Base-by-base conservation (phyloP, 805 yeast genomes). In the Kodamaea jinghongensis region DNA sequence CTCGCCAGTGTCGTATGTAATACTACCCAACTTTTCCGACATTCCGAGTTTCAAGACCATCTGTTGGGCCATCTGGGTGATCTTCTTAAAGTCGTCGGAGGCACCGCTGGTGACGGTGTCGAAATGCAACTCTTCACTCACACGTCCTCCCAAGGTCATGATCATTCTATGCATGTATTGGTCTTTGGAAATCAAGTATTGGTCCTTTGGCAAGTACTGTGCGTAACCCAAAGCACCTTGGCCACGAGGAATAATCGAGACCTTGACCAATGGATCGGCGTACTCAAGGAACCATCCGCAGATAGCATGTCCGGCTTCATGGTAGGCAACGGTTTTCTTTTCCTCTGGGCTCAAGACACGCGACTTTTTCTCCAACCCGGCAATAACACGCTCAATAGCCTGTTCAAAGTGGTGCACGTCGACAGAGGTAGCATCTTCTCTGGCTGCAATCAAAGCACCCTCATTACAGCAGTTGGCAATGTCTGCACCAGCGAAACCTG, bases 221-320 rank as follows among this genome's bases (percentile, higher is more conserved):
- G 97, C 96, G 60, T 90, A 89, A n/a, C 97, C 97, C 41, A 89
- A 70, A 10, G 96, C 96, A 36, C 96, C 96, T 61, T 85, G 86
- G 15, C 96, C 96, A 62, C 96, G 79, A 42, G 97, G 97, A 46
- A 89, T 86, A 50, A 89, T 89, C 14, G 95, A 84, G n/a, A 89
- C 96, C 63, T 89, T 89, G 43, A 90, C 76, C 44, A 89, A 68
- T 6, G 97, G 97, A 60, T 89, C 96, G 8, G 97, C 96, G 65
- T 68, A 80, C 64, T 81, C 77, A 56, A 89, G 71, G 58, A 71
- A 87, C 97, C 96, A 90, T 15, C 96, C 97, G 64, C 96, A 86
- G 35, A 89, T 83, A 3, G 97, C 97, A 61, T 89, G 97, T 0
- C 97, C 97, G 2, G 97, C 97, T 65, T 89, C 97, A 62, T 89